Conservation (phyloP, 768 basidiomycete genomes). For the Leccinum subgranulosum region DNA sequence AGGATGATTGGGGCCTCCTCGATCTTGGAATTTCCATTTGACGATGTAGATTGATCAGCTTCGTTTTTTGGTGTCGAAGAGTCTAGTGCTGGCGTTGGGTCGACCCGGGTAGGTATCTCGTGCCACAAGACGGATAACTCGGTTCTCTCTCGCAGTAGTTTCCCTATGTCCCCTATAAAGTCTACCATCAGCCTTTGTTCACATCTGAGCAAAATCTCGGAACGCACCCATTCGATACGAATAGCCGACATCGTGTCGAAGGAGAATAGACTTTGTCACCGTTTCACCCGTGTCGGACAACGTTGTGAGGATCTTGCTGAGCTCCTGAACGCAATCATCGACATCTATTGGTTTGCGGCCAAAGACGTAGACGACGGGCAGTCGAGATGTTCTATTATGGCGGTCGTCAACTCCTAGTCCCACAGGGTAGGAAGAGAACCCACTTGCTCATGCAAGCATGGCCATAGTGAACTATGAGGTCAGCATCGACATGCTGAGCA, state of each 20-base stretch:
- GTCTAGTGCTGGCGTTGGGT: slow-evolving; percentile 6
- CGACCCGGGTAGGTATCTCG: slow-evolving; percentile 28
- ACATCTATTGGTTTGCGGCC: slow-evolving; percentile 68
- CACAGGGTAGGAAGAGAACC: slow-evolving; percentile 27
- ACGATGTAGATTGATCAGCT: neutral
- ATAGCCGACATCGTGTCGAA: slow-evolving; percentile 79
- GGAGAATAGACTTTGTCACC: slow-evolving; percentile 37
- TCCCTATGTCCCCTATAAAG: slow-evolving; percentile 17
- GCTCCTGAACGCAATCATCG: slow-evolving; percentile 42
- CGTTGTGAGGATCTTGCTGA: slow-evolving; percentile 35
- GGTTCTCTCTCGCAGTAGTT: slow-evolving; percentile 21
- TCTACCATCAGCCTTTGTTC: neutral
- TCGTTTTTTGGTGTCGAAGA: neutral
- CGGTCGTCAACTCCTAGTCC: neutral
- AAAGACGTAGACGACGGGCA: slow-evolving; percentile 91
- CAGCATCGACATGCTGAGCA: slow-evolving; percentile 90
- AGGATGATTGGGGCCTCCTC: slow-evolving; percentile 32
- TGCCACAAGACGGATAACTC: slow-evolving; percentile 36
- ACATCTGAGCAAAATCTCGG: neutral
- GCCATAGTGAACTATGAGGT: slow-evolving; percentile 91
- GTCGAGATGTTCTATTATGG: slow-evolving; percentile 65
- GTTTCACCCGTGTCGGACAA: neutral
- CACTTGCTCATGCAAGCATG: slow-evolving; percentile 94
- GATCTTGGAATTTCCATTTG: neutral
- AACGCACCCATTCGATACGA: slow-evolving; percentile 59